These are phyloP conservation scores for Physcomitrium patens DNA, from an alignment of 225 moss, liverwort and hornwort genomes.

Conservation along the genomic window DNA sequence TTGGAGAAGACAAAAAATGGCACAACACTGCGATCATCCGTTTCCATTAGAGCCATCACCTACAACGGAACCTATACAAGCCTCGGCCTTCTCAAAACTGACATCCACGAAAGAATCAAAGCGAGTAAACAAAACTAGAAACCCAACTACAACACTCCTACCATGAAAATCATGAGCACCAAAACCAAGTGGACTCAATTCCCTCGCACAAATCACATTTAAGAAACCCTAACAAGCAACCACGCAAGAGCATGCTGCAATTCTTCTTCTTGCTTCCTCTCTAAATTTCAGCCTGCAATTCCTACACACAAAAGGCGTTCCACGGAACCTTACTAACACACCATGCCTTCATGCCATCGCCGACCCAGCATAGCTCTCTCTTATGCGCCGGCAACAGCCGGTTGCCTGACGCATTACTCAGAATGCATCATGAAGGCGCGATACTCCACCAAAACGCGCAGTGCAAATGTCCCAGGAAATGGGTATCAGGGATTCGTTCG, in stretches of 20 bases:
- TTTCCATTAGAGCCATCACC: not conserved
- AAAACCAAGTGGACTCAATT: slow-evolving; percentile 7
- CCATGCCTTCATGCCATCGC: slow-evolving; percentile 22
- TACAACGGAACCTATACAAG: not conserved
- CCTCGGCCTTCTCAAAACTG: slow-evolving; percentile 6
- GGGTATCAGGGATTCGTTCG: not conserved
- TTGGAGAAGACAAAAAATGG: not conserved
- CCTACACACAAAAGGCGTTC: slow-evolving; percentile 37
- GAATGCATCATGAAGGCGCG: not conserved
- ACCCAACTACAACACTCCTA: slow-evolving; percentile 23
- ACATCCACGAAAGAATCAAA: not conserved
- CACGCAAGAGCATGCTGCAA: too few species aligned
- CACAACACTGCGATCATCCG: slow-evolving; percentile 1
- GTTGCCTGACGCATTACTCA: not conserved
- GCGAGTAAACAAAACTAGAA: slow-evolving; percentile 23
- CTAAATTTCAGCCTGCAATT: slow-evolving; percentile 21
- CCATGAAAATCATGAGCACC: not conserved
- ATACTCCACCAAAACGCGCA: slow-evolving; percentile 13
- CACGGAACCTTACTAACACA: slow-evolving; percentile 16
- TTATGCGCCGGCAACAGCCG: slow-evolving; percentile 7
- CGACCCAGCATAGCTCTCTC: slow-evolving; percentile 23
- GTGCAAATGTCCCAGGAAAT: not conserved
- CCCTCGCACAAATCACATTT: slow-evolving; percentile 20
- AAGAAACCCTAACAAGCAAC: slow-evolving; percentile 36
- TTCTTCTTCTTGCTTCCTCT: slow-evolving; percentile 31